Percentiles rank a stretch among this genome's conserved stretches.
Conservation (phyloP, 2,329 filamentous ascomycete genomes). For the Exophiala sideris region DNA sequence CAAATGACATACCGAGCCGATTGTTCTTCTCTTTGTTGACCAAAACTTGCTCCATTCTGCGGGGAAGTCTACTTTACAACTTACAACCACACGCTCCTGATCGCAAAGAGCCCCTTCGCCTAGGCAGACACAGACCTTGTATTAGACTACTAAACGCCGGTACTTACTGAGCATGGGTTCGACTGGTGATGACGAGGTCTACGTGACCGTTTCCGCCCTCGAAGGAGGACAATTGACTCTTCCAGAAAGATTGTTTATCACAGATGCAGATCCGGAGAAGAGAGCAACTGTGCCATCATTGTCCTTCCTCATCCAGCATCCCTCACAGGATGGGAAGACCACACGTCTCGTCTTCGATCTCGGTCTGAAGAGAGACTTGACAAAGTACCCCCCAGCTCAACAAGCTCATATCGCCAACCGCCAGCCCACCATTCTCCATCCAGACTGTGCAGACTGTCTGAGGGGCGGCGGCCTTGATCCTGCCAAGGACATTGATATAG, state of each 20-base stretch:
- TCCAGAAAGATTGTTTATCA: slow-evolving; percentile 47
- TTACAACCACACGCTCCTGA: background rate
- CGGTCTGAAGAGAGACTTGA: slow-evolving; percentile 47
- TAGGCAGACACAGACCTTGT: too few species aligned
- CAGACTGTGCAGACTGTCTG: slow-evolving; percentile 34
- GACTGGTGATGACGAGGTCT: slow-evolving; percentile 16
- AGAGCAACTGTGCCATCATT: slow-evolving; percentile 52
- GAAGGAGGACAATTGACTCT: slow-evolving; percentile 46
- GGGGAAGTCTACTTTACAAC: background rate
- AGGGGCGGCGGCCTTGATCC: slow-evolving; percentile 35
- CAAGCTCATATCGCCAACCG: slow-evolving; percentile 35
- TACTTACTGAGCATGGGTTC: slow-evolving; percentile 6
- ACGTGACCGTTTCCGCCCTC: slow-evolving; percentile 38
- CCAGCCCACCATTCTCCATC: slow-evolving; percentile 28
- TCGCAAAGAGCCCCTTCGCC: background rate
- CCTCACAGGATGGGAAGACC: slow-evolving; percentile 27
- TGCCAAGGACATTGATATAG: slow-evolving; percentile 38
- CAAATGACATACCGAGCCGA: too few species aligned
- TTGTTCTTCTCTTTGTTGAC: too few species aligned
- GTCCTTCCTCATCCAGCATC: slow-evolving; percentile 52
- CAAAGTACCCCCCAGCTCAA: slow-evolving; percentile 43
- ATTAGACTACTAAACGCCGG: too few species aligned
- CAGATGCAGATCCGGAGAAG: slow-evolving; percentile 42
- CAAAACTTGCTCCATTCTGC: background rate
- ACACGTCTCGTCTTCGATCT: slow-evolving; percentile 53